Evolutionary conservation across 139 green algal genomes (phyloP).

Genomic region (Ostreobium quekettii): DNA sequence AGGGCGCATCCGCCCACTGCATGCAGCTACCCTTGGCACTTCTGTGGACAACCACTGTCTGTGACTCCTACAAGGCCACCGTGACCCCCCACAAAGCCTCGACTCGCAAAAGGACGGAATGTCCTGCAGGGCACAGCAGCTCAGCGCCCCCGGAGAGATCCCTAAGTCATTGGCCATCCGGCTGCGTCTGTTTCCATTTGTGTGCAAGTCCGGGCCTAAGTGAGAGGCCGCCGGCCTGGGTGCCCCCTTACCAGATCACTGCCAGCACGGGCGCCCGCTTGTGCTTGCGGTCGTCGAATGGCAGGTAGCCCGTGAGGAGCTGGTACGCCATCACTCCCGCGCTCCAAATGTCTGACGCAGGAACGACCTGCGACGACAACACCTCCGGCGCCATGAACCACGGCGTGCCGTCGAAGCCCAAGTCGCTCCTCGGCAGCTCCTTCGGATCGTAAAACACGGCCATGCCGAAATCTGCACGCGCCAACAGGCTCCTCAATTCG

Average conservation of each 20-base stretch:
- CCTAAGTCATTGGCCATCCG: too few relatives aligned
- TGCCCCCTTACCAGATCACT: slow-evolving; percentile 44
- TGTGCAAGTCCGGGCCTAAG: too few relatives aligned
- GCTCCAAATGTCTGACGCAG: slow-evolving; percentile 73
- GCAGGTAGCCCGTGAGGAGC: slow-evolving; percentile 69
- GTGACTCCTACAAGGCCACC: too few relatives aligned
- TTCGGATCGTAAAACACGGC: slow-evolving; percentile 70
- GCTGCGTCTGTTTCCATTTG: too few relatives aligned
- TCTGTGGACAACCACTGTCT: too few relatives aligned
- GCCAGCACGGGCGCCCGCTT: slow-evolving; percentile 57
- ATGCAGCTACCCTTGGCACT: too few relatives aligned
- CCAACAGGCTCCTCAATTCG: too few relatives aligned
- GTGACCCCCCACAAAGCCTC: too few relatives aligned
- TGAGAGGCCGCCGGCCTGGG: too few relatives aligned
- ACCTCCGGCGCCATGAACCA: slow-evolving; percentile 80
- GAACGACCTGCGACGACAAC: slow-evolving; percentile 55
- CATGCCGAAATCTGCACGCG: slow-evolving; percentile 74
- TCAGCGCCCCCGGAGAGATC: too few relatives aligned
- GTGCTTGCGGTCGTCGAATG: slow-evolving; percentile 77
- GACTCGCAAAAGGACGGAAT: slow-evolving; percentile 9
- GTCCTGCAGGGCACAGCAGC: too few relatives aligned
- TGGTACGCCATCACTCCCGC: slow-evolving; percentile 85
- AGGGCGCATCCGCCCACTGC: too few relatives aligned
- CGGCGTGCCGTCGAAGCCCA: slow-evolving; percentile 85
- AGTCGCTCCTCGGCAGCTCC: slow-evolving; percentile 58